Base-by-base conservation (phyloP, 768 basidiomycete species). In the Russula dissimulans region DNA sequence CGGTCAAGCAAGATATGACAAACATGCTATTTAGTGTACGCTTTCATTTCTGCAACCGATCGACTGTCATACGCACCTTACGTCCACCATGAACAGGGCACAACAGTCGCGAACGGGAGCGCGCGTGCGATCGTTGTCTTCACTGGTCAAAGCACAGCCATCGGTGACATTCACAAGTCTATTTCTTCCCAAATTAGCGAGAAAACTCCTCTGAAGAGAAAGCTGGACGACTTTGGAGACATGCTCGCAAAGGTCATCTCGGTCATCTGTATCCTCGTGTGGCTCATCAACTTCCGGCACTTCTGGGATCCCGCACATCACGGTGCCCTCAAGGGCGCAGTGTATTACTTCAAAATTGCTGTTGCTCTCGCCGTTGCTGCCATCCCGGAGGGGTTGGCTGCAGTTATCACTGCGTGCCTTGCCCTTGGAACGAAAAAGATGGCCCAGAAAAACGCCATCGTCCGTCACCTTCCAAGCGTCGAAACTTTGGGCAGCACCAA, bases 301-400 rank as follows among this genome's bases (percentile, higher is more conserved):
- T 99, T 99, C 74, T 87, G 83, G 81, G 95, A 99, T 69, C 93
- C 95, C 4, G 82, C 89, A 29, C 95, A 99, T 70, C 89, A 89
- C 65, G 91, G 95, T 51, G 83, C 76, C 48, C 77, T 97, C 68
- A 93, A 93, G 71, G 95, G 95, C 44, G 95, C 95, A 0, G 83
- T 99, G 55, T 98, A 97, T 73, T 99, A 99, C 75, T 91, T 99
- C 81, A 99, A 99, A 76, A 97, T 99, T 70, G 95, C 95, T 39
- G 97, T 99, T 46, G 94, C 97, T 5, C 78, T 99, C 47, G 95
- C 97, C n/a, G 95, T 99, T 43, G 95, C 95, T 59, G 95, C 95
- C 43, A 99, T 98, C 69, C 95, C 97, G 0, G 95, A 99, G 74
- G 95, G 95, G 60, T 76, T 99, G n/a, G 94, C 95, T 39, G 95